A percentile compares a stretch with the other conserved stretches of the same genome.
Evolutionary conservation across 441 rosid genomes (phyloP).

Genomic region (Brassica balearica): DNA sequence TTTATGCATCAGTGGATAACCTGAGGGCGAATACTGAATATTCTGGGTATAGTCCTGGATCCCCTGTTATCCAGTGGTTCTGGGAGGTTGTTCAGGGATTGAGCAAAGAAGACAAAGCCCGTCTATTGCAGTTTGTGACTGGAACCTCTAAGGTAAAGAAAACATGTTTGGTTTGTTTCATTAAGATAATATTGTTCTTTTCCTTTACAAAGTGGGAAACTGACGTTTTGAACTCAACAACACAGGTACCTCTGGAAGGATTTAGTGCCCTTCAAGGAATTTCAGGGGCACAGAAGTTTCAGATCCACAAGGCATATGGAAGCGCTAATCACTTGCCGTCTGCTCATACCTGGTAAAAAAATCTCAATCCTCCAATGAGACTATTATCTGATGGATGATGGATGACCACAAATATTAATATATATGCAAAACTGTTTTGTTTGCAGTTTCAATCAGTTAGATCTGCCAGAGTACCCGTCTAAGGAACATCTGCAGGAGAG

Average conservation of each 20-base stretch:
- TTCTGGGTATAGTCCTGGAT: constrained; percentile 91
- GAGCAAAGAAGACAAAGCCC: constrained; percentile 97
- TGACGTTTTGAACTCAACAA: neutral
- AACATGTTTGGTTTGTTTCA: neutral
- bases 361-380: neutral
- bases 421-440: neutral
- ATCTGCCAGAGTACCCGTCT: constrained; percentile 94
- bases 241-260: constrained; percentile 95
- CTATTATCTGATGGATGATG: neutral
- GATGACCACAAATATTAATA: neutral
- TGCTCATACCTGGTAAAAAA: constrained; percentile 86
- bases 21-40: constrained; percentile 92
- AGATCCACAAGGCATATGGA: constrained; percentile 99
- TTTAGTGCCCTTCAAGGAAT: constrained; percentile 97
- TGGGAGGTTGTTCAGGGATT: constrained; percentile 97
- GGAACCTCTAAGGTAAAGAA: constrained; percentile 91
- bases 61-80: constrained; percentile 92
- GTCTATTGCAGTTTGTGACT: constrained; percentile 93
- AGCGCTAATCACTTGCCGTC: constrained; percentile 90
- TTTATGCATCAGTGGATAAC: constrained; percentile 75
- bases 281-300: constrained; percentile 94
- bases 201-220: neutral
- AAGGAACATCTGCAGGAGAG: constrained; percentile 91
- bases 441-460: constrained; percentile 95
- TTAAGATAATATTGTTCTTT: neutral